Evolutionary conservation across 2,329 filamentous ascomycete genomes (phyloP).

Genomic region (Ceratocystis eucalypticola): DNA sequence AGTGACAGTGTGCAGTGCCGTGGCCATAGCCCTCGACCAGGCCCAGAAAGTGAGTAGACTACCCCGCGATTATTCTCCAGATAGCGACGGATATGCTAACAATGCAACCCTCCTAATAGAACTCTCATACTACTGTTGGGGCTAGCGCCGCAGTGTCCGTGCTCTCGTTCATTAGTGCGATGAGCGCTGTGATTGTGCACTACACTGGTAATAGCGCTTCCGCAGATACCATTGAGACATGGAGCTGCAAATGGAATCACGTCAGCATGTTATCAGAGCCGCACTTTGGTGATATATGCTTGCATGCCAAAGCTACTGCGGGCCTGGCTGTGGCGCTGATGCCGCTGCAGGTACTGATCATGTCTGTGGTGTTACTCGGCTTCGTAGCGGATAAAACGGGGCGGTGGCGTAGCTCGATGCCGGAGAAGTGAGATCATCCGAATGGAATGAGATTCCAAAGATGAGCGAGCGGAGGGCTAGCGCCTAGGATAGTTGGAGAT

Average conservation of each 20-base stretch:
- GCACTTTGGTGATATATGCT: slow-evolving; percentile 43
- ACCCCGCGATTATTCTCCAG: not conserved
- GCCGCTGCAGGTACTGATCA: slow-evolving; percentile 38
- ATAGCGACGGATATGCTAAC: not conserved
- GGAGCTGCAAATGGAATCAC: slow-evolving; percentile 47
- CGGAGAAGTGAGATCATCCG: not conserved
- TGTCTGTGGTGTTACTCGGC: slow-evolving; percentile 34
- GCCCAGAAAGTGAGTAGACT: slow-evolving; percentile 36
- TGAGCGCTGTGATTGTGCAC: slow-evolving; percentile 32
- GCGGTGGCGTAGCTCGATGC: not conserved
- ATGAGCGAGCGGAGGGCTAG: not conserved
- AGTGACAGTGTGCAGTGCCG: slow-evolving; percentile 35
- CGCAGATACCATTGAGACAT: slow-evolving; percentile 39
- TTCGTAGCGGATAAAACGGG: slow-evolving; percentile 5
- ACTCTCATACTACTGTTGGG: slow-evolving; percentile 14
- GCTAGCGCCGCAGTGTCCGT: slow-evolving; percentile 33
- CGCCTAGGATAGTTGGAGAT: not conserved
- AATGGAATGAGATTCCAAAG: not conserved
- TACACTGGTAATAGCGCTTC: slow-evolving; percentile 3
- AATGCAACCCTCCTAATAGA: slow-evolving; percentile 20
- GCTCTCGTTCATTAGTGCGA: slow-evolving; percentile 44
- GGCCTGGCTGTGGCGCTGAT: slow-evolving; percentile 44
- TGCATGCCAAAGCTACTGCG: slow-evolving; percentile 40
- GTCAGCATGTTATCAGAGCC: slow-evolving; percentile 40
- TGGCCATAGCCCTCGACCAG: slow-evolving; percentile 38